A percentile compares a stretch with the other conserved stretches of the same genome.
These are phyloP conservation scores for Conticribra weissflogii DNA, from an alignment of 108 stramenopile species.

Conservation along the genomic window DNA sequence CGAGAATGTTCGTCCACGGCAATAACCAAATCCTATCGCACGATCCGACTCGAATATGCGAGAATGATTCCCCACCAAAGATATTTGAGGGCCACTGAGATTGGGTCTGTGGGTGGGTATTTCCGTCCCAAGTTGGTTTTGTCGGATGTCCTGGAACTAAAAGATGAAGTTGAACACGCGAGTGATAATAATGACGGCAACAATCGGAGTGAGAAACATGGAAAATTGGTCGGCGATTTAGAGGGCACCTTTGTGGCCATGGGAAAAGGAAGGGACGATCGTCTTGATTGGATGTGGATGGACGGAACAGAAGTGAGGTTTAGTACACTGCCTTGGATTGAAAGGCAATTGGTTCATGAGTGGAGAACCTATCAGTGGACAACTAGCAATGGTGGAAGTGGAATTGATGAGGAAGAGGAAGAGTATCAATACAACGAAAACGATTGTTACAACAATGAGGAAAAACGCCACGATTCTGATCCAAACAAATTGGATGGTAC, in stretches of 20 bases:
- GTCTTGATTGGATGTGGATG: slow-evolving; percentile 42
- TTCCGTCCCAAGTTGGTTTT: slow-evolving; percentile 20
- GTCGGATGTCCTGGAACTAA: not conserved
- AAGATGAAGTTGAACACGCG: too few species aligned
- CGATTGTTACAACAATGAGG: not conserved
- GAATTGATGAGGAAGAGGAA: slow-evolving; percentile 23
- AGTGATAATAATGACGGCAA: slow-evolving; percentile 11
- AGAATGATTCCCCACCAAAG: slow-evolving; percentile 20
- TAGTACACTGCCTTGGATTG: slow-evolving; percentile 77
- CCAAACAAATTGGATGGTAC: not conserved
- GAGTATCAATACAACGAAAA: not conserved
- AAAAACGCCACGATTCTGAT: not conserved
- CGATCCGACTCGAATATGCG: slow-evolving; percentile 24
- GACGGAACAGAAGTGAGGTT: slow-evolving; percentile 59
- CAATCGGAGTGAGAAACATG: not conserved
- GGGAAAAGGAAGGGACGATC: slow-evolving; percentile 24
- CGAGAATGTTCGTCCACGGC: slow-evolving; percentile 36
- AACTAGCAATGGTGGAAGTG: slow-evolving; percentile 2
- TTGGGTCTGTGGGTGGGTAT: slow-evolving; percentile 34
- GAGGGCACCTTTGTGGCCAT: not conserved
- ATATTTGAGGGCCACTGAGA: slow-evolving; percentile 30
- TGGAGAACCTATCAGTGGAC: slow-evolving; percentile 78
- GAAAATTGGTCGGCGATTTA: not conserved
- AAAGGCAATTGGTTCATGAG: slow-evolving; percentile 83
- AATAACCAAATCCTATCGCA: slow-evolving; percentile 22